Base-by-base conservation (phyloP, 805 yeast genomes). In the Hanseniaspora meyeri region DNA sequence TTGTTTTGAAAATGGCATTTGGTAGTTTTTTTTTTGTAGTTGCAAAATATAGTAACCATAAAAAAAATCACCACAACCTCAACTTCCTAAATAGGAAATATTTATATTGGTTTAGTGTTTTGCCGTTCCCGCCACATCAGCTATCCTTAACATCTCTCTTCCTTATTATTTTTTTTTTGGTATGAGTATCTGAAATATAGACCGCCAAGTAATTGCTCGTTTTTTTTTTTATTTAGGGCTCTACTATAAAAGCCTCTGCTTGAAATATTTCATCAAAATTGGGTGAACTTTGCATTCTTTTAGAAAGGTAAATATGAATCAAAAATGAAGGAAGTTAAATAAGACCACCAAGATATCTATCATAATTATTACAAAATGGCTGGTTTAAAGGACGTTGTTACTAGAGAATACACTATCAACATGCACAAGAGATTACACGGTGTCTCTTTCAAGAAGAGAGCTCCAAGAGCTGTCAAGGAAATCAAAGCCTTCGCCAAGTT, bases 371-470 rank as follows among this genome's bases (percentile, higher is more conserved):
- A 19, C 62, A 68, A 67, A 66, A 74, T 74, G 77, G 75, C 77
- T 67, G 74, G 74, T 78, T 81, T 89, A 76, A 86, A 87, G 81
- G 97, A 93, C 90, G 96, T 89, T 78, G 97, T 93, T 78, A 87
- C 98, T 77, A 95, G 99, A 79, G 99, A 93, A 81, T 93, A 93
- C 88, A 93, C 98, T 84, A 90, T 93, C 79, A 91, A 93, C 88
- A 81, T 91, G 78, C 96, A 89, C 95, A 91, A 89, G 79, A 89
- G 97, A 81, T 86, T 89, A 75, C 95, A 87, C 79, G 97, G 97
- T 82, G 90, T 85, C 69, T 86, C 88, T 79, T 93, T 91, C 96
- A 93, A 93, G 84, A 87, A 86, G 86, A 89, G 97, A 82, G 99
- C 99, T 73, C 99, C 99, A 80, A 87, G 80, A 75, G 98, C 99